Evolutionary conservation across 192 early-diverging fungal genomes (phyloP), one percentile per base, ranked within the genome.

Genomic region (Dimargaris xerosporica): DNA sequence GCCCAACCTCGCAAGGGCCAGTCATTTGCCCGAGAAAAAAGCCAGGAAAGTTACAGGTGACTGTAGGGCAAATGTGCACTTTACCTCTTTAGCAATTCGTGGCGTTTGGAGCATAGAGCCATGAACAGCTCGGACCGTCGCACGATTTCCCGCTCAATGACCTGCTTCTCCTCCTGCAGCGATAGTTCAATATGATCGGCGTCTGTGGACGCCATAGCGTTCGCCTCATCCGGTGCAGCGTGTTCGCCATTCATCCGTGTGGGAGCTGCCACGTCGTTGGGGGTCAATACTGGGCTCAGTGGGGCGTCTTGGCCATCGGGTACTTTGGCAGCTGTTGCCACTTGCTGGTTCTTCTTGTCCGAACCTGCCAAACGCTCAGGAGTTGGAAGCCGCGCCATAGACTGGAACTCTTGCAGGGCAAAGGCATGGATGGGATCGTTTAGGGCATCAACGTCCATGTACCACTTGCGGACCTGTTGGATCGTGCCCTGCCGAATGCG

Each of bases 61-160:
- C 34, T 7, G 7, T 39, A 39, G 7, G 2, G 34, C 34, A 39
- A 48, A 17, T 17, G 47, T 17, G 21, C 11, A 48, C 47, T 2
- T 48, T 21, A 48, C 52, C 26, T 19, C 11, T 41, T 19, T 42
- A 60, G 23, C 41, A 60, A n/a, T 41, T 41, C 21, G 30, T 41
- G 58, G 43, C 42, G 31, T 34, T 60, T 60, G 41, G 58, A 60
- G 42, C 58, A 60, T 9, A 60, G 43, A 2, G 58, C 58, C 58
- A 60, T n/a, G 30, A 60, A 60, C 17, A 60, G 26, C 19, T 60
- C 58, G 17, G 58, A 60, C 5, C 58, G 58, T 43, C 42, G 39
- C 1, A 60, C 43, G 4, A 60, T 41, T 43, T 60, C 34, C 2
- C 30, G 19, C n/a, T 60, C 58, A 41, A 60, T 13, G 26, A 42